phyloP scores from a whole-genome alignment of 2,329 filamentous ascomycete species.

The Didymosphaeria variabile region DNA sequence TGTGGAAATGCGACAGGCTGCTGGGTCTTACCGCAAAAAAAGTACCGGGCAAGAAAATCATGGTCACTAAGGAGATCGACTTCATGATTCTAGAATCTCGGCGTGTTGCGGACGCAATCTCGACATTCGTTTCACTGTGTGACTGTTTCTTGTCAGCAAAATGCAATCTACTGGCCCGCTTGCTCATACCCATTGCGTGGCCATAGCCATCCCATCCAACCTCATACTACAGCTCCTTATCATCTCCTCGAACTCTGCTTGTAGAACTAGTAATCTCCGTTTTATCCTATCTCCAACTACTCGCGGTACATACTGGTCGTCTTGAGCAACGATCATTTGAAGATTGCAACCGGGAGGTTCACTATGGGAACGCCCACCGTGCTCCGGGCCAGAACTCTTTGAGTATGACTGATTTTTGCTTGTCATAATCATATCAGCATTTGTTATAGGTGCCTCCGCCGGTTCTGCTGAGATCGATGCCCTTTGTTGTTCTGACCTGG shows the following conservation, averaged over 20 bases:
- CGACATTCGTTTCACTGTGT: conserved; percentile 29
- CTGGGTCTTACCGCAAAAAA: conserved; percentile 29
- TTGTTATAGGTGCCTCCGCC: too few species aligned
- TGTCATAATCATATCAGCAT: too few species aligned
- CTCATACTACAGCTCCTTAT: conserved; percentile 34
- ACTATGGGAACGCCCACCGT: too few species aligned
- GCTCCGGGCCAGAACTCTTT: too few species aligned
- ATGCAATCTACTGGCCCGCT: too few species aligned
- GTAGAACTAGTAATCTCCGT: conserved; percentile 20
- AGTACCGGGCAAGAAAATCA: conserved; percentile 35
- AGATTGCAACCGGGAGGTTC: too few species aligned
- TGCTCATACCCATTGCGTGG: conserved; percentile 30
- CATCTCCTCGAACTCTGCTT: conserved; percentile 32
- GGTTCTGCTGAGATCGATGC: too few species aligned
- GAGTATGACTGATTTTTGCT: too few species aligned
- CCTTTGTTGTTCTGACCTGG: too few species aligned
- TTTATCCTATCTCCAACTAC: conserved; percentile 22
- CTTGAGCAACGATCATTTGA: too few species aligned
- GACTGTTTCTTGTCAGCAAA: conserved; percentile 10
- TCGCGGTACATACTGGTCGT: background rate
- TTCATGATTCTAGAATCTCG: conserved; percentile 30
- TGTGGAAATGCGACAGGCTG: background rate
- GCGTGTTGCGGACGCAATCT: conserved; percentile 29
- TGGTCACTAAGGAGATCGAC: conserved; percentile 34
- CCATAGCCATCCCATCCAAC: conserved; percentile 36